Base-by-base conservation (phyloP, 805 yeast genomes). In the Clavispora asparagi region DNA sequence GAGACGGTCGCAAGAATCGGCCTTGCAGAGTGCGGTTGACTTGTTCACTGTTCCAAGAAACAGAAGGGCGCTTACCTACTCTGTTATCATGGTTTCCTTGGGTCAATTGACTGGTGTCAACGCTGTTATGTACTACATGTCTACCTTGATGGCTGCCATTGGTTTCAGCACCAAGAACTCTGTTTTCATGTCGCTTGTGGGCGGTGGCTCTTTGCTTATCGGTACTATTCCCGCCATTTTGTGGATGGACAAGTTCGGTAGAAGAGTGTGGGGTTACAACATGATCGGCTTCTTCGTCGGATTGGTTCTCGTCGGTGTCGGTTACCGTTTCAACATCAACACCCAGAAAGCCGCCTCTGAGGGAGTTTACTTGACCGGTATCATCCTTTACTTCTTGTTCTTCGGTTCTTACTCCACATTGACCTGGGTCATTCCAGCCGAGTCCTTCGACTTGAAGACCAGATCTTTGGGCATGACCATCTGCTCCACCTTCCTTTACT, bases 21-120 rank as follows among this genome's bases (percentile, higher is more conserved):
- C 54, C 36, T 53, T 65, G 54, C 70, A 71, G 59, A 65, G 70
- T 28, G 72, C 77, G 66, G 50, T 72, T 39, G 86, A 82, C 50
- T 68, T 82, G 51, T 62, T 82, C 62, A 67, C 72, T 12, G 68
- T 75, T 44, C 75, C 83, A 40, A 75, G 87, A 62, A 77, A 76
- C 59, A 74, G 86, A 53, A 76, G 86, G 57, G 83, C 86, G 10
- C 67, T 82, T 39, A 62, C 78, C 17, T 81, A 80, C 59, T 74
- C 85, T 9, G 68, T 69, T 43, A 71, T 77, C 53, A 80, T 81
- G 85, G 72, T 80, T 46, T 63, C 75, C 53, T 67, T 80, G 46
- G 84, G 84, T 43, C 87, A 82, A 61, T 73, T 82, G 65, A 81
- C 86, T 5, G 87, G 87, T 69, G 77, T 82, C 54, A 82, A 82